These are phyloP conservation scores for Colletotrichum viniferum DNA, from an alignment of 2,329 filamentous ascomycete genomes.

Conservation along the genomic window DNA sequence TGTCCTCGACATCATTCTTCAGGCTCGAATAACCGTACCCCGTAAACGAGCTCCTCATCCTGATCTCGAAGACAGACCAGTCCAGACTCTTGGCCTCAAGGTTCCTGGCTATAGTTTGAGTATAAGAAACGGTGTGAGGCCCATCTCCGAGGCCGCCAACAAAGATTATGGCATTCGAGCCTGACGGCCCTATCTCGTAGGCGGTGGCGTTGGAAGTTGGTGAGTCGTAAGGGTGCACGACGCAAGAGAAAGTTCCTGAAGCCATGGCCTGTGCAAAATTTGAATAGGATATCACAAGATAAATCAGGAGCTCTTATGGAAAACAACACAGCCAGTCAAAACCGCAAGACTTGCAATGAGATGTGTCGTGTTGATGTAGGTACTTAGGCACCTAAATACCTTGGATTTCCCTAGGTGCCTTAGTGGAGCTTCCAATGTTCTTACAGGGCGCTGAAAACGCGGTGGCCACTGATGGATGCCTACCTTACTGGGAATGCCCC, in stretches of 20 bases:
- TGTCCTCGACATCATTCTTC: conserved; percentile 57
- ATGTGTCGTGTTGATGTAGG: background rate
- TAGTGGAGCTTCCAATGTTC: background rate
- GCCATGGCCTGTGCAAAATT: background rate
- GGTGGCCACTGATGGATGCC: background rate
- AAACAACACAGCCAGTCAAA: background rate
- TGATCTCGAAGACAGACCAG: conserved; percentile 62
- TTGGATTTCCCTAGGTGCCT: too few relatives aligned
- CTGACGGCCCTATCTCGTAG: conserved; percentile 49
- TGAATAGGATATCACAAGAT: background rate
- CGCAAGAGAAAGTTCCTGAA: conserved; percentile 31
- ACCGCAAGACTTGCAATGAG: background rate
- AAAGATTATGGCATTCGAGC: conserved; percentile 67
- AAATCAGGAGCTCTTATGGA: background rate
- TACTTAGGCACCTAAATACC: too few relatives aligned
- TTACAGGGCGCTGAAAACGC: background rate
- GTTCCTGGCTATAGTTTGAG: conserved; percentile 48
- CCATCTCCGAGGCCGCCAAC: conserved; percentile 75
- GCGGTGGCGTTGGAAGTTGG: conserved; percentile 44
- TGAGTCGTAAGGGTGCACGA: conserved; percentile 51
- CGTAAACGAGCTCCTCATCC: conserved; percentile 58
- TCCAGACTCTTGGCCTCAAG: conserved; percentile 42
- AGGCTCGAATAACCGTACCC: conserved; percentile 57
- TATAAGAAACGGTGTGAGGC: conserved; percentile 67
- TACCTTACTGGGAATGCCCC: background rate